Evolutionary conservation across 768 basidiomycete species (phyloP), one percentile per base, ranked within the genome.

Genomic region (Amanita fuliginea): DNA sequence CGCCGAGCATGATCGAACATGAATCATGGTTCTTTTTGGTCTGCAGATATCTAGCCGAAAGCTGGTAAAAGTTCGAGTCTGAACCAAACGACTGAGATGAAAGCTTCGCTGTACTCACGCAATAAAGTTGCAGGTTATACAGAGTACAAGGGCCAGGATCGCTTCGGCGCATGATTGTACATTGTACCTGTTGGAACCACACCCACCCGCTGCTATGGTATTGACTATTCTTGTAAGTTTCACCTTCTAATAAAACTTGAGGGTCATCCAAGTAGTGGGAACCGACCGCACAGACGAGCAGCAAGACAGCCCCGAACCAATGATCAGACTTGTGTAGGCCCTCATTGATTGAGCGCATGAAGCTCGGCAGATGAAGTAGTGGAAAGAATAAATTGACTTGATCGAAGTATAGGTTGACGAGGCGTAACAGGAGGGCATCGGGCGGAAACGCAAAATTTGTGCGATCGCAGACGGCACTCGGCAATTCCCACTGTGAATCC

Each of bases 91-190:
- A 49, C 18, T 18, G 16, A 18, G 9, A 42, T 30, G 46, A 37
- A 46, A 28, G 30, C 30, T 22, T 22, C n/a, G 14, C n/a, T 16
- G 24, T 16, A 58, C 75, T 67, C 54, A 73, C 75, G 36, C 68
- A 69, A 57, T 81, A 80, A 28, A 73, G 71, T 59, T 94, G 91
- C 42, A 94, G 62, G 54, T 92, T 90, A 59, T 78, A 81, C 51
- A 93, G 58, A 5, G 72, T 65, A 1, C 87, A 83, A 4, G 83
- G 77, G 0, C 70, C 65, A 13, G 88, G 65, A 16, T 88, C 63
- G 0, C 74, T 75, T 56, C 75, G 77, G 47, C 78, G 75, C 33
- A 81, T 72, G 58, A 76, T 1, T 1, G 30, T 30, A 30, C 9
- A 71, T 50, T 86, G 76, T 1, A 83, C 78, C 57, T 85, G 81